Percentiles rank a stretch among this genome's conserved stretches.
These are phyloP conservation scores for Cenchrus purpureus DNA, from an alignment of 176 grass and related monocot genomes.

Conservation along the genomic window DNA sequence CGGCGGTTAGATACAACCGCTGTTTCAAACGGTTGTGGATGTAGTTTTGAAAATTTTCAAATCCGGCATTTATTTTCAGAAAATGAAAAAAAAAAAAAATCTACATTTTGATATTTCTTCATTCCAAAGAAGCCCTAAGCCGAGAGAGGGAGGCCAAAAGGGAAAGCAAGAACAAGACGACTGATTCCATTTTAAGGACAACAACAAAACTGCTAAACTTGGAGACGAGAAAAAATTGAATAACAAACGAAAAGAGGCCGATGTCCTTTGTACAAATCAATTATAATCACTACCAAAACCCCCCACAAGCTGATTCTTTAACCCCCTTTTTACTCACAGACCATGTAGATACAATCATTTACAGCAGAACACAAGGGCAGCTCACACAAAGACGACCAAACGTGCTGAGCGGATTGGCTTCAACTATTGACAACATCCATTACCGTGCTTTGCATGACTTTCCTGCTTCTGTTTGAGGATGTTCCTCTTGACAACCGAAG, in stretches of 20 bases:
- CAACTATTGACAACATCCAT: constrained; percentile 68
- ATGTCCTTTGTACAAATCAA: constrained; percentile 60
- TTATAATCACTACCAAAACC: constrained; percentile 37
- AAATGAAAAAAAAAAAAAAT: too few species aligned
- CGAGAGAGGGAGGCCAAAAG: too few species aligned
- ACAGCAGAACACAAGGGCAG: constrained; percentile 41
- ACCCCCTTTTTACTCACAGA: constrained; percentile 41
- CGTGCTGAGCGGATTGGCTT: background rate
- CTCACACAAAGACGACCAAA: constrained; percentile 9
- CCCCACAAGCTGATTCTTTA: constrained; percentile 39
- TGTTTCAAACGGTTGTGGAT: too few species aligned
- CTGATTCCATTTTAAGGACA: too few species aligned
- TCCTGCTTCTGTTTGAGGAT: constrained; percentile 94
- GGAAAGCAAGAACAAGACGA: too few species aligned
- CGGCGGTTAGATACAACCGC: too few species aligned
- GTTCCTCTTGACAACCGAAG: constrained; percentile 69
- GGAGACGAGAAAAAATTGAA: constrained; percentile 1
- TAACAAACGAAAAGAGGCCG: constrained; percentile 2
- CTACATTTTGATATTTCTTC: too few species aligned
- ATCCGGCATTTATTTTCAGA: too few species aligned
- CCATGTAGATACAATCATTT: constrained; percentile 63
- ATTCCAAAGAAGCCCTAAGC: too few species aligned
- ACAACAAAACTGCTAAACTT: too few species aligned
- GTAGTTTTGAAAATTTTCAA: too few species aligned
- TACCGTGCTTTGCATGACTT: constrained; percentile 55